phyloP scores from a whole-genome alignment of 2,329 filamentous ascomycete species.

The Lasiodiplodia theobromae region DNA sequence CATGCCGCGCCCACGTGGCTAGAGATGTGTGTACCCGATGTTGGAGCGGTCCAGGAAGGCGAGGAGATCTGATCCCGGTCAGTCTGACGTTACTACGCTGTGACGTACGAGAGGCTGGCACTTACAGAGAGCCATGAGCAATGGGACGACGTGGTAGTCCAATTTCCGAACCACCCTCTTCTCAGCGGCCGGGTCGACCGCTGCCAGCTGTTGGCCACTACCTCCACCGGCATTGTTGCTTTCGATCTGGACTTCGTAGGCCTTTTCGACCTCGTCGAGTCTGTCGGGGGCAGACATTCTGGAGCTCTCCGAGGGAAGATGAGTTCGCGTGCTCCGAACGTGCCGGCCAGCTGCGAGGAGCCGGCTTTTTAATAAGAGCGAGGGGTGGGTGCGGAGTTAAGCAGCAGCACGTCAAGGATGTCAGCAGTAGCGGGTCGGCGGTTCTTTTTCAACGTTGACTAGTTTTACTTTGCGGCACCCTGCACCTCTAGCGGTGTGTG shows the following conservation, averaged over 20 bases:
- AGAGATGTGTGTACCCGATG: conserved; percentile 41
- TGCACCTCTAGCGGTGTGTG: neutral
- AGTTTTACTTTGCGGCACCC: neutral
- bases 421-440: conserved; percentile 7
- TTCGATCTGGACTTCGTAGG: conserved; percentile 21
- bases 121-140: conserved; percentile 41
- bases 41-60: conserved; percentile 48
- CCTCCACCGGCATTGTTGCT: neutral
- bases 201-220: neutral
- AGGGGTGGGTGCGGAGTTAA: neutral
- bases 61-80: conserved; percentile 36
- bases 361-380: neutral
- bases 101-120: neutral
- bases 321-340: neutral
- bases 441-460: neutral
- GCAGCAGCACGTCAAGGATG: neutral
- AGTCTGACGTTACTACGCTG: neutral
- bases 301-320: neutral
- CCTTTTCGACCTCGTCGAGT: conserved; percentile 23
- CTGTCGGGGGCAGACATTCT: conserved; percentile 24
- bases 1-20: neutral
- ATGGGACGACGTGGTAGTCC: conserved; percentile 42
- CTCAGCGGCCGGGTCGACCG: conserved; percentile 33
- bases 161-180: conserved; percentile 41
- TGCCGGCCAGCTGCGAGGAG: neutral